A percentile compares a stretch with the other conserved stretches of the same genome.
Conservation (phyloP, 352 stramenopile genomes). For the Phytophthora macrochlamydospora region DNA sequence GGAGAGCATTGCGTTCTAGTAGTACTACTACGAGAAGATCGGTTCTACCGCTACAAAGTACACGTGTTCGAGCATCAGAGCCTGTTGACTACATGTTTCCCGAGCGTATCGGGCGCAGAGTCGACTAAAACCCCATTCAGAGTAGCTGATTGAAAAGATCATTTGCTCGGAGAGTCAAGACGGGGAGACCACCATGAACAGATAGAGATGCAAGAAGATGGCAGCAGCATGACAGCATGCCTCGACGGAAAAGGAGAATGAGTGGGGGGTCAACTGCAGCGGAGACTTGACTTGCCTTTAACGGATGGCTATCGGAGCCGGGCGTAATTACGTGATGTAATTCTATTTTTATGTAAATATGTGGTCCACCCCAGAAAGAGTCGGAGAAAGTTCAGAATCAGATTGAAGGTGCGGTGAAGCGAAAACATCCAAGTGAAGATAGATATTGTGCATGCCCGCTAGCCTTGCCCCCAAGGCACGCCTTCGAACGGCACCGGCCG, state of each 20-base stretch:
- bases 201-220: neutral
- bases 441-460: too few relatives aligned
- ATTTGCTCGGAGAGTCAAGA: slow-evolving; percentile 58
- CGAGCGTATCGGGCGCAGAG: slow-evolving; percentile 33
- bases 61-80: slow-evolving; percentile 71
- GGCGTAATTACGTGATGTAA: slow-evolving; percentile 25
- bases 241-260: slow-evolving; percentile 9
- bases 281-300: neutral
- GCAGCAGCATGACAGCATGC: neutral
- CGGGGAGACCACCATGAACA: slow-evolving; percentile 1
- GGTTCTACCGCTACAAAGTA: slow-evolving; percentile 3
- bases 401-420: neutral
- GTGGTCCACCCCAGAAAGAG: slow-evolving; percentile 2
- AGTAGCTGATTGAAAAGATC: slow-evolving; percentile 90
- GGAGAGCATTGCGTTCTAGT: too few relatives aligned
- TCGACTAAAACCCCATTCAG: slow-evolving; percentile 91
- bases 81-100: slow-evolving; percentile 78
- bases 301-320: slow-evolving; percentile 16
- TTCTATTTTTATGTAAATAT: slow-evolving; percentile 17
- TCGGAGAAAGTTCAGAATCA: slow-evolving; percentile 2
- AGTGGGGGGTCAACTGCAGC: neutral
- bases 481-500: too few relatives aligned
- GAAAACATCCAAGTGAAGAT: too few relatives aligned
- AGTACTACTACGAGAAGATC: neutral
- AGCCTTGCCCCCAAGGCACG: too few relatives aligned